Percentiles rank a stretch among this genome's conserved stretches.
These are phyloP conservation scores for Neurospora sp. DNA, from an alignment of 495 filamentous ascomycete genomes.

Conservation along the genomic window DNA sequence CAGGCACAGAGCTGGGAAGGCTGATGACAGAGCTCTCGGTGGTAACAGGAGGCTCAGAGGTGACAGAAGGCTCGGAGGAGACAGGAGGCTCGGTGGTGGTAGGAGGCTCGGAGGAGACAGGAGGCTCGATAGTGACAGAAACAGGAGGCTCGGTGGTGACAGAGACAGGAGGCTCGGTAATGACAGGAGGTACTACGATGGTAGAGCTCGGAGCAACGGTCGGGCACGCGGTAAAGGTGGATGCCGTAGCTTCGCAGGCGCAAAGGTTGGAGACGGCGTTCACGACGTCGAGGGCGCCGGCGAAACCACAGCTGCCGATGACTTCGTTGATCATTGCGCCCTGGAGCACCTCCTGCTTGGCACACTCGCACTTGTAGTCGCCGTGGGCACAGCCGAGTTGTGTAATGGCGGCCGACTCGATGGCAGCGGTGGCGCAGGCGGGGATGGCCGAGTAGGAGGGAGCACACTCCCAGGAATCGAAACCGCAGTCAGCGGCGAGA, in stretches of 20 bases:
- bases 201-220: background rate
- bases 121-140: background rate
- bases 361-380: conserved; percentile 1
- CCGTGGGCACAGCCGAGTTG: background rate
- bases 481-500: background rate
- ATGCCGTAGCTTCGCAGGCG: background rate
- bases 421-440: conserved; percentile 3
- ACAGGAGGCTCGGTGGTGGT: background rate
- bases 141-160: background rate
- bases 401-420: background rate
- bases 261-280: background rate
- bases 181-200: background rate
- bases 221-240: background rate
- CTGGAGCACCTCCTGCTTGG: background rate
- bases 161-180: background rate
- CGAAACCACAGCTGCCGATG: background rate
- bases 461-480: background rate
- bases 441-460: background rate
- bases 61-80: background rate
- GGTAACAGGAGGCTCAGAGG: background rate
- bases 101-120: background rate
- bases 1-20: background rate
- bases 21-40: too few species aligned
- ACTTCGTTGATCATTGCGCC: background rate
- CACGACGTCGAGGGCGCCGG: background rate